These are phyloP conservation scores for Clonostachys sp. DNA, from an alignment of 2,329 filamentous ascomycete genomes.

Conservation along the genomic window DNA sequence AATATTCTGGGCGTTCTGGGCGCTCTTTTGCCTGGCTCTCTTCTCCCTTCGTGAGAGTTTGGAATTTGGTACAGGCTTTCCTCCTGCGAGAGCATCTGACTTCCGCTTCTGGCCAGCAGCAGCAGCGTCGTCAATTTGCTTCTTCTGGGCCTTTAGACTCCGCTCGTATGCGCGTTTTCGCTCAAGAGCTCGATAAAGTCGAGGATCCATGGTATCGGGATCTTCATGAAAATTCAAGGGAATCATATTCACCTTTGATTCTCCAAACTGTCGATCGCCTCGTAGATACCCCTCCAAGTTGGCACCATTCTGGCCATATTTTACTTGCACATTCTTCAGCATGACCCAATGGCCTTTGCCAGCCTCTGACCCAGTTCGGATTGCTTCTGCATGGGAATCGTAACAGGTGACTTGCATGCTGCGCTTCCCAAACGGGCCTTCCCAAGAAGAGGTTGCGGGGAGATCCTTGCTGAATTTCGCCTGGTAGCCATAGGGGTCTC, in stretches of 20 bases:
- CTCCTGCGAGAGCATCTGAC: conserved; percentile 5
- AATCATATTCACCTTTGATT: conserved; percentile 51
- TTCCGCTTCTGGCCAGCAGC: conserved; percentile 32
- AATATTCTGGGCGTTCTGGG: conserved; percentile 7
- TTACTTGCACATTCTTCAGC: conserved; percentile 70
- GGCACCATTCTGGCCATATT: conserved; percentile 40
- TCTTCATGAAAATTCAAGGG: conserved; percentile 36
- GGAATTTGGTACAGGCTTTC: conserved; percentile 10
- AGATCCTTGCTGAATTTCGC: conserved; percentile 12
- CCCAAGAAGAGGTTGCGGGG: conserved; percentile 41
- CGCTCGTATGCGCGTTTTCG: conserved; percentile 64
- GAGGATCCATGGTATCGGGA: conserved; percentile 35
- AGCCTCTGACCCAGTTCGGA: conserved; percentile 43
- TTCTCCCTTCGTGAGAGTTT: conserved; percentile 9
- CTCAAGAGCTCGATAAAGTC: conserved; percentile 51
- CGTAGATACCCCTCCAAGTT: conserved; percentile 71
- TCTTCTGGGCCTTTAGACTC: conserved; percentile 31
- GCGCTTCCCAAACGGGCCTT: conserved; percentile 68
- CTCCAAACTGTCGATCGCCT: conserved; percentile 39
- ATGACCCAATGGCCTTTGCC: conserved; percentile 56
- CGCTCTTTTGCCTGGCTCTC: conserved; percentile 8
- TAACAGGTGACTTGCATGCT: conserved; percentile 70
- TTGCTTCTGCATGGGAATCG: conserved; percentile 58
- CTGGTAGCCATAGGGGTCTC: conserved; percentile 53
- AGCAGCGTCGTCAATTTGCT: conserved; percentile 28